phyloP scores from a whole-genome alignment of 176 grass and related monocot species.

The Phyllostachys edulis region DNA sequence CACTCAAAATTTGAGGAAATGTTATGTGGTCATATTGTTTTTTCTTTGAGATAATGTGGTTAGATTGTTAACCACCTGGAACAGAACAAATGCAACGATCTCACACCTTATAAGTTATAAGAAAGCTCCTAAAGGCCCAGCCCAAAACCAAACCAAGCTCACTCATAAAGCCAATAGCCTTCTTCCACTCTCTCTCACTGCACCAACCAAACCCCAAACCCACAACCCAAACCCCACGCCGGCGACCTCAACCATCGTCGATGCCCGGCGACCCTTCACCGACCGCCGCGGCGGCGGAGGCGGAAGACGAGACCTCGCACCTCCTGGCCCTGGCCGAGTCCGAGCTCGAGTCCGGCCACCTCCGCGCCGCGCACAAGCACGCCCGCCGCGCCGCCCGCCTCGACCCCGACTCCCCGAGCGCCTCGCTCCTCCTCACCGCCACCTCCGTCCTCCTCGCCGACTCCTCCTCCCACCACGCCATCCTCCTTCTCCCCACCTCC shows the following conservation, averaged over 20 bases:
- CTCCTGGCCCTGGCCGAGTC: slow-evolving; percentile 56
- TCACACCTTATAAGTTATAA: too few relatives aligned
- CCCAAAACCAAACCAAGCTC: not conserved
- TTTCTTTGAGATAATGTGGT: too few relatives aligned
- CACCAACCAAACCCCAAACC: not conserved
- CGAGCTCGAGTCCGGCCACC: slow-evolving; percentile 44
- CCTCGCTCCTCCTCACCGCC: slow-evolving; percentile 47
- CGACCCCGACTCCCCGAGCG: slow-evolving; percentile 19
- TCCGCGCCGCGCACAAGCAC: slow-evolving; percentile 59
- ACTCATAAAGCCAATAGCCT: slow-evolving; percentile 7
- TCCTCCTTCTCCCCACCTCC: slow-evolving; percentile 42
- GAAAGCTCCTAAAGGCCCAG: too few relatives aligned
- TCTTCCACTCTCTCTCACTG: not conserved
- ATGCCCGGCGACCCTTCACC: slow-evolving; percentile 31
- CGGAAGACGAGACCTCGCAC: slow-evolving; percentile 16
- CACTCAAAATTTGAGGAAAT: too few relatives aligned
- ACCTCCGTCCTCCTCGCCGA: slow-evolving; percentile 62
- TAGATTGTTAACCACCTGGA: too few relatives aligned
- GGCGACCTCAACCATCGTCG: not conserved
- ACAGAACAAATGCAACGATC: too few relatives aligned
- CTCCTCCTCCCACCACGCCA: slow-evolving; percentile 49
- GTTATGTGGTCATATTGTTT: too few relatives aligned
- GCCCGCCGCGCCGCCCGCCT: slow-evolving; percentile 66
- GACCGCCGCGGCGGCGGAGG: not conserved
- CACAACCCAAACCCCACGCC: slow-evolving; percentile 1